Evolutionary conservation across 2,329 filamentous ascomycete species (phyloP), one percentile per base, ranked within the genome.

Genomic region (Botrytis tulipae): DNA sequence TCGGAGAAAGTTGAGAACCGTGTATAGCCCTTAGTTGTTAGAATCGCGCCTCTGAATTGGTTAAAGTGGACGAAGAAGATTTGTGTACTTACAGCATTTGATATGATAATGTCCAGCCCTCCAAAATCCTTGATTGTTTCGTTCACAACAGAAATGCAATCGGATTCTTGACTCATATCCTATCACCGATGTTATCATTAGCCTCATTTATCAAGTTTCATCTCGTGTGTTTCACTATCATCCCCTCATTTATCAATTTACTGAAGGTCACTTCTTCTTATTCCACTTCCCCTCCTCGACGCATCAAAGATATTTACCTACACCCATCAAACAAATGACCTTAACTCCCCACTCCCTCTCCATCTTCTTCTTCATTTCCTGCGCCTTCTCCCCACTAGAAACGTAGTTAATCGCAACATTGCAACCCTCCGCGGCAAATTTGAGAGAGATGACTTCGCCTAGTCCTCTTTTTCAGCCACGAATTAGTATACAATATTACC

Each of bases 401-500:
- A 86, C 84, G 80, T 91, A 92, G 80, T 92, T 92, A 79, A 93
- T 87, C 6, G 88, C 88, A 46, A 92, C 79, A 78, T 92, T 91
- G 76, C 84, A 86, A 46, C 90, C 89, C 80, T 91, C 85, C 8
- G 84, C 82, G 4, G 90, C 90, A 79, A 92, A 92, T 68, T 88
- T 89, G 62, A 87, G 84, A 69, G 84, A 85, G 51, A 92, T 84
- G 10, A 87, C 80, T 74, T 88, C 90, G 48, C 90, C 90, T 35
- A 92, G 84, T 12, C 90, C 90, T 78, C 90, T 91, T 65, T 48
- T 57, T 22, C 25, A 40, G 51, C 46, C 37, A 29, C 16, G 4
- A 51, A 16, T 67, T 46, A 42, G 48, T 32, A 32, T 25, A 48
- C 16, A 9, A 32, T 54, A 32, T 10, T 18, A 57, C 6, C n/a